phyloP scores from a whole-genome alignment of 108 stramenopile species.

The Schizochytrium sp. region DNA sequence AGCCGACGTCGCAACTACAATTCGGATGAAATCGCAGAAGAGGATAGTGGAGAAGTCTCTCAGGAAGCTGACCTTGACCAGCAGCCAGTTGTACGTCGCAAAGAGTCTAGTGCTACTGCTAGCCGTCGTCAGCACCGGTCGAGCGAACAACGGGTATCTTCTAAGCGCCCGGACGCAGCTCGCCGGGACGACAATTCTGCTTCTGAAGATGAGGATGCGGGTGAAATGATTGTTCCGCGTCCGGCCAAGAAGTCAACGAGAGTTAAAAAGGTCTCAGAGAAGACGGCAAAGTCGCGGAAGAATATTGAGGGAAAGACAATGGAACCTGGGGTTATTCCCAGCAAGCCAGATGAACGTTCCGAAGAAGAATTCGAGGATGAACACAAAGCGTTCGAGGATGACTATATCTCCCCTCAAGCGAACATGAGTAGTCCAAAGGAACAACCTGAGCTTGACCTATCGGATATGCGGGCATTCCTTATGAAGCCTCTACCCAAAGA shows the following conservation, averaged over 20 bases:
- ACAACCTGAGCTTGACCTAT: slow-evolving; percentile 62
- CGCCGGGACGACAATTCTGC: not conserved
- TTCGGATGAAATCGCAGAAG: too few relatives aligned
- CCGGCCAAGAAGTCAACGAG: slow-evolving; percentile 12
- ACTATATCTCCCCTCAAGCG: not conserved
- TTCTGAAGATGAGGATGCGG: not conserved
- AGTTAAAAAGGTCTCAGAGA: not conserved
- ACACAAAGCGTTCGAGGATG: slow-evolving; percentile 1
- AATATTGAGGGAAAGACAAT: not conserved
- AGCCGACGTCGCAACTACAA: too few relatives aligned
- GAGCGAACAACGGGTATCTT: not conserved
- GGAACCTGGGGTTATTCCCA: not conserved
- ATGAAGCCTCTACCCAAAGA: slow-evolving; percentile 79
- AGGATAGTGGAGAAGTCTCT: too few relatives aligned
- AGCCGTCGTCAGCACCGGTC: not conserved
- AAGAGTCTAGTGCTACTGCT: not conserved
- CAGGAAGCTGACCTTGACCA: too few relatives aligned
- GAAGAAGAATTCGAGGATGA: slow-evolving; percentile 4
- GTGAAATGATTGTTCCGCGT: slow-evolving; percentile 35
- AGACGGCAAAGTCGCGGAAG: slow-evolving; percentile 12
- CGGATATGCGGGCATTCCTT: slow-evolving; percentile 78
- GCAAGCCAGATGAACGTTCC: not conserved
- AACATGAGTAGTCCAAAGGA: not conserved
- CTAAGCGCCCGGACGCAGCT: not conserved
- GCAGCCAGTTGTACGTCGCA: too few relatives aligned